Base-by-base conservation (phyloP, 176 grass and related monocot genomes). In the Aegilops tauschii region DNA sequence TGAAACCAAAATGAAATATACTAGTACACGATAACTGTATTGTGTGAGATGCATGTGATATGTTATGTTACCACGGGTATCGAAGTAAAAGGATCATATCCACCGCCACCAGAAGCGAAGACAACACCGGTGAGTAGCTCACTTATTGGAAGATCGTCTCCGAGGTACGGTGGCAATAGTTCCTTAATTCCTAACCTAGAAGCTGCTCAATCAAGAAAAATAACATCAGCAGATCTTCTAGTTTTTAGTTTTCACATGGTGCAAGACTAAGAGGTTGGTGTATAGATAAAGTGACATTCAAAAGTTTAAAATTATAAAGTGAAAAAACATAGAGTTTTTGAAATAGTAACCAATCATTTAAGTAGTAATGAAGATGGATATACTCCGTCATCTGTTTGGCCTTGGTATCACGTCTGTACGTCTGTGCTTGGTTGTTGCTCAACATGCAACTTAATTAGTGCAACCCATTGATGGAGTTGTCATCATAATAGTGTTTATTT, bases 41-140 rank as follows among this genome's bases (percentile, higher is more conserved):
- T 45, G 44, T 45, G 44, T 47, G 4, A 70, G 8, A 70, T 37
- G 16, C 32, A 71, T 40, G 29, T 32, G 32, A 76, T 23, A 45
- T 61, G 76, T n/a, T 39, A 18, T 9, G 3, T 61, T 81, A 87
- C 86, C 86, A 32, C 9, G 1, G 58, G 66, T 72, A 62, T 69
- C 11, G 61, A 40, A 17, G 86, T 88, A 45, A 78, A 72, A 70
- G 86, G 80, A 44, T 88, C 86, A 25, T 54, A 88, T 88, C 86
- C 80, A 37, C 39, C 70, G 18, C 78, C 66, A 12, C 71, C 86
- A n/a, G 86, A 88, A 69, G 80, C 86, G 40, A 88, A 88, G n/a
- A n/a, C 32, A 6, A 88, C 86, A 69, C 86, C 86, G 59, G 50
- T 84, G 5, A 84, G 80, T 49, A 88, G 70, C 61, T 88, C 86